Base-by-base conservation (phyloP, 805 yeast genomes). In the Blastobotrys parvus region DNA sequence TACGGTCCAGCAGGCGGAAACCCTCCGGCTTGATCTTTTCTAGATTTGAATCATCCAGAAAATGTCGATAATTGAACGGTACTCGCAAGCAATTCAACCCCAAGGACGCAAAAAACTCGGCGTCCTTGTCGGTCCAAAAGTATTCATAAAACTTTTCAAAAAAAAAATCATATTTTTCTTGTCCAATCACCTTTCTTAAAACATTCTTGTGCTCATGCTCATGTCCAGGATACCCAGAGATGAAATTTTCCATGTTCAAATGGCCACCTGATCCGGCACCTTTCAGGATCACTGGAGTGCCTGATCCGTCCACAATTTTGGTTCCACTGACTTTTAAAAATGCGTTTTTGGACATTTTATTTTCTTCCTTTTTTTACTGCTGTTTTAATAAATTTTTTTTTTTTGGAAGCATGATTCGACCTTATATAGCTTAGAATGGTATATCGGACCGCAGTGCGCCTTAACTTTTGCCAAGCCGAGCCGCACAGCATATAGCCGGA, bases 231-330 rank as follows among this genome's bases (percentile, higher is more conserved):
- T 67, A 72, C 3, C 77, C 77, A 22, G 76, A 72, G 50, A 72
- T 72, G 67, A 72, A 72, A 55, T 72, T 72, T 55, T 72, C 77
- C 77, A 72, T 72, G 55, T 72, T 72, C 46, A 72, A 64, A 46
- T 68, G 73, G 37, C 55, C 55, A 37, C 77, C 77, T 23, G 60
- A 62, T 39, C 74, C 76, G 29, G 73, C 56, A n/a, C 77, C 78
- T 45, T 64, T 68, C 44, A 72, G 64, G 17, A 72, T 66, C 4
- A 72, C 63, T 8, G 65, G 61, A 3, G 47, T 42, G 4, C 63
- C 75, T 10, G 56, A 52, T 13, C 53, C 60, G 47, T 71, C 72
- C 34, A 71, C 74, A 45, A 73, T 72, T 47, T 72, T 69, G 19
- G 74, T 70, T 4, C 74, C 77, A 45, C 64, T 41, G 22, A 67